These are phyloP conservation scores for Fusarium aywerte DNA, from an alignment of 2,329 filamentous ascomycete species.

Conservation along the genomic window DNA sequence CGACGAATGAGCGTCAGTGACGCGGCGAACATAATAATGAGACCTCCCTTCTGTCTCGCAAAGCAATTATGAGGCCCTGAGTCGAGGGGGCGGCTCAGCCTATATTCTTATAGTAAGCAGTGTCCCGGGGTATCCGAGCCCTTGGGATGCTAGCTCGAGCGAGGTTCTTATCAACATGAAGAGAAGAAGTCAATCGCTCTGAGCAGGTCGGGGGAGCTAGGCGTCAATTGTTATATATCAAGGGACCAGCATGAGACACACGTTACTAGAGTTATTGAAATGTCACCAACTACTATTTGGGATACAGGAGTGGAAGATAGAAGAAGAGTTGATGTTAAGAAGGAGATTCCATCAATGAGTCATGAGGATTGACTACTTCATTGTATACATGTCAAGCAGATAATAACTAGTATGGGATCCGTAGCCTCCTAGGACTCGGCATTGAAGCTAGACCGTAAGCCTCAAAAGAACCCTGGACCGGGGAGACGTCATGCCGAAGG, in stretches of 20 bases:
- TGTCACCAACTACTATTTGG: background rate
- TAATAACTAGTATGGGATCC: background rate
- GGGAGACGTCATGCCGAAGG: slow-evolving; percentile 34
- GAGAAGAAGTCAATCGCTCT: slow-evolving; percentile 8
- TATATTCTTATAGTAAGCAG: slow-evolving; percentile 29
- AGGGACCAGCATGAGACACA: background rate
- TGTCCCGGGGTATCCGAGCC: slow-evolving; percentile 35
- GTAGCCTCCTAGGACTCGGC: slow-evolving; percentile 4
- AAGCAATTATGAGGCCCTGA: background rate
- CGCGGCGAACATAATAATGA: slow-evolving; percentile 1
- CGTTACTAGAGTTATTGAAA: background rate
- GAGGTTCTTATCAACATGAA: slow-evolving; percentile 8
- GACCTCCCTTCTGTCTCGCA: background rate
- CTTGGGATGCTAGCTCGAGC: slow-evolving; percentile 2
- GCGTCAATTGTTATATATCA: slow-evolving; percentile 3
- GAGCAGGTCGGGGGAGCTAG: slow-evolving; percentile 1
- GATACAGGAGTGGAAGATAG: background rate
- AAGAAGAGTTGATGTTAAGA: background rate
- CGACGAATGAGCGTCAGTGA: slow-evolving; percentile 23
- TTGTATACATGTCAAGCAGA: background rate
- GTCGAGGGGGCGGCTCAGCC: background rate
- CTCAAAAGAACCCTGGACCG: slow-evolving; percentile 2
- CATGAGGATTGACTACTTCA: background rate
- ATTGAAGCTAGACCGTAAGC: slow-evolving; percentile 12
- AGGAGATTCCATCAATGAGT: background rate